Percentiles rank a stretch among this genome's conserved stretches.
Evolutionary conservation across 176 grass and related monocot species (phyloP).

Genomic region (Coix lacrymajobi): DNA sequence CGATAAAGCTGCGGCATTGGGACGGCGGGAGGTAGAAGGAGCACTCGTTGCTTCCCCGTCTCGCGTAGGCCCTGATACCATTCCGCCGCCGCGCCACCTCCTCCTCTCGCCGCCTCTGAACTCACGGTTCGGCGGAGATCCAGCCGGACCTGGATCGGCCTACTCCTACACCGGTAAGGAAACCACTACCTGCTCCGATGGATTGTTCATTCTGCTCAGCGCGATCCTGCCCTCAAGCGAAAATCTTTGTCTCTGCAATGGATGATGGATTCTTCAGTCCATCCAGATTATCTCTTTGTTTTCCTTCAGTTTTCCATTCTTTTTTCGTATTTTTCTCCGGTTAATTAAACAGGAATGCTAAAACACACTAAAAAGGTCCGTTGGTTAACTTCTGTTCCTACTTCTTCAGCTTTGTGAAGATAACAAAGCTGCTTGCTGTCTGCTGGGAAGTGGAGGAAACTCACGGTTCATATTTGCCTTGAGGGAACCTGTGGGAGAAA

Average conservation of each 20-base stretch:
- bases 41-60: neutral
- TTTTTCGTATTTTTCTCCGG: neutral
- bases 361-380: too few species aligned
- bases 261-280: neutral
- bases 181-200: neutral
- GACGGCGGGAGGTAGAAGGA: neutral
- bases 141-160: neutral
- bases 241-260: neutral
- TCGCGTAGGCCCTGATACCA: neutral
- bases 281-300: neutral
- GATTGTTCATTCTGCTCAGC: neutral
- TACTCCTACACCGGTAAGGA: neutral
- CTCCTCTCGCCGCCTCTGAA: neutral
- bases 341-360: too few species aligned
- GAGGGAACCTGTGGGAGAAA: constrained; percentile 2
- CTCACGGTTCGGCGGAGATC: neutral
- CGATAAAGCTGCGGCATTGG: neutral
- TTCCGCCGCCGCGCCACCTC: neutral
- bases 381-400: neutral
- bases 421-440: neutral
- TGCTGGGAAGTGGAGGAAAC: neutral
- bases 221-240: neutral
- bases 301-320: neutral
- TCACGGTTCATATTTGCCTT: constrained; percentile 8
- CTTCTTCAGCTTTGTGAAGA: constrained; percentile 16